phyloP scores from a whole-genome alignment of 2,329 filamentous ascomycete genomes.

The Microsporum audouinii region DNA sequence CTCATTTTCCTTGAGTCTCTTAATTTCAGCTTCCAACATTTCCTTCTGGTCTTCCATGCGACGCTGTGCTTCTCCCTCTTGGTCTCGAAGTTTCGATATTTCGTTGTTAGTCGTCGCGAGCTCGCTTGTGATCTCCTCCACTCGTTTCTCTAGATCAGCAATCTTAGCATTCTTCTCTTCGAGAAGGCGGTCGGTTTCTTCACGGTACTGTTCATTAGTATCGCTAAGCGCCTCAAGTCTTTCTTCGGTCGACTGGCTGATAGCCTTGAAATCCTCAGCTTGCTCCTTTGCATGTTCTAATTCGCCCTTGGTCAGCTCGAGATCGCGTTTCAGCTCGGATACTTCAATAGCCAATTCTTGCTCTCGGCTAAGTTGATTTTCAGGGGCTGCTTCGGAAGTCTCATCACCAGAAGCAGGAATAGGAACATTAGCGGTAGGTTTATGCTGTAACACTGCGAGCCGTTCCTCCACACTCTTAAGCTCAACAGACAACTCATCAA shows the following conservation, averaged over 20 bases:
- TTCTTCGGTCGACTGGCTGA: constrained; percentile 80
- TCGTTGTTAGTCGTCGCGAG: constrained; percentile 71
- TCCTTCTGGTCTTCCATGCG: constrained; percentile 73
- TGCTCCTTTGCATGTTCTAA: constrained; percentile 71
- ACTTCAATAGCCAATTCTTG: constrained; percentile 77
- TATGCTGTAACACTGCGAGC: constrained; percentile 67
- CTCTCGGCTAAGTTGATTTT: constrained; percentile 50
- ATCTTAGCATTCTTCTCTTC: constrained; percentile 69
- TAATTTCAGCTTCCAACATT: constrained; percentile 64
- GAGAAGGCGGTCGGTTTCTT: constrained; percentile 67
- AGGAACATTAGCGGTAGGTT: constrained; percentile 46
- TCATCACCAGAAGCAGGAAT: constrained; percentile 37
- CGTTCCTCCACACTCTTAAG: constrained; percentile 83
- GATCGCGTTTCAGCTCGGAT: constrained; percentile 72
- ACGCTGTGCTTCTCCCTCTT: constrained; percentile 61
- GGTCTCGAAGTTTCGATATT: constrained; percentile 65
- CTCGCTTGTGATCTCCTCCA: constrained; percentile 74
- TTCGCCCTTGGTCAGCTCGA: constrained; percentile 69
- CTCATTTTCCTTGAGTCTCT: constrained; percentile 70
- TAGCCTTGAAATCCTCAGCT: constrained; percentile 75
- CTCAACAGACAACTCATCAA: constrained; percentile 81
- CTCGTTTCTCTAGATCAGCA: constrained; percentile 66
- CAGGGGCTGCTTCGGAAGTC: constrained; percentile 40
- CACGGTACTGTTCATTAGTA: constrained; percentile 74
- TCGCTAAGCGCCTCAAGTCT: constrained; percentile 67